phyloP scores from a whole-genome alignment of 768 basidiomycete genomes.

The Naganishia onofrii region DNA sequence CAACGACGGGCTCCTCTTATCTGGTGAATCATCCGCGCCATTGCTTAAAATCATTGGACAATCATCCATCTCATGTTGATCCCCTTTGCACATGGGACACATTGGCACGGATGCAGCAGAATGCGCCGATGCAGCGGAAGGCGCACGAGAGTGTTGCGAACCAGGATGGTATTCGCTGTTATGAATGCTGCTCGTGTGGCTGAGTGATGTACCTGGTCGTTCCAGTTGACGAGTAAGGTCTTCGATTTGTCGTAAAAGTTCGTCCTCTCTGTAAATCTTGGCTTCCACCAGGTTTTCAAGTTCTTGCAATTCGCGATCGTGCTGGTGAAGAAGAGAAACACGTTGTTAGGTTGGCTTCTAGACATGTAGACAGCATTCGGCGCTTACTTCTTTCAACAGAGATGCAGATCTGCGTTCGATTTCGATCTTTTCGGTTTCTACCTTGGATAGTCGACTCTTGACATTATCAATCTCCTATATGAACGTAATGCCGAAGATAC shows the following conservation, averaged over 20 bases:
- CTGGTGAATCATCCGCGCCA: constrained; percentile 29
- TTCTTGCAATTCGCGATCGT: constrained; percentile 88
- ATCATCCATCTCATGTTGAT: constrained; percentile 46
- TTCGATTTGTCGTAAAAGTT: constrained; percentile 42
- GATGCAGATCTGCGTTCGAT: constrained; percentile 14
- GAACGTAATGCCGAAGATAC: no score
- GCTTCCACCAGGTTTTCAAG: constrained; percentile 89
- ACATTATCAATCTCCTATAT: constrained; percentile 18
- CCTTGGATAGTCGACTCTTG: not conserved
- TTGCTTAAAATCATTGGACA: constrained; percentile 46
- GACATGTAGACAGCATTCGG: no score
- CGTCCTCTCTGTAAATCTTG: constrained; percentile 62
- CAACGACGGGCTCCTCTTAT: constrained; percentile 13
- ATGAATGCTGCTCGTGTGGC: constrained; percentile 4
- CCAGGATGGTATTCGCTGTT: not conserved
- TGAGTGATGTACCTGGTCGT: constrained; percentile 1
- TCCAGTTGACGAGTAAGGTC: constrained; percentile 37
- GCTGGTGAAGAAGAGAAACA: constrained; percentile 55
- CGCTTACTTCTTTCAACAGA: constrained; percentile 3
- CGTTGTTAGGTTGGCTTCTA: not conserved
- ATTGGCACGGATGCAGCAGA: constrained; percentile 30
- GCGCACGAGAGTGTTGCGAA: constrained; percentile 1
- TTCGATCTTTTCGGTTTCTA: constrained; percentile 26
- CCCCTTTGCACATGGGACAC: constrained; percentile 48
- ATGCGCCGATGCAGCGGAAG: constrained; percentile 2